phyloP scores from a whole-genome alignment of 2,329 filamentous ascomycete species.

The Pyrenophora seminiperda region DNA sequence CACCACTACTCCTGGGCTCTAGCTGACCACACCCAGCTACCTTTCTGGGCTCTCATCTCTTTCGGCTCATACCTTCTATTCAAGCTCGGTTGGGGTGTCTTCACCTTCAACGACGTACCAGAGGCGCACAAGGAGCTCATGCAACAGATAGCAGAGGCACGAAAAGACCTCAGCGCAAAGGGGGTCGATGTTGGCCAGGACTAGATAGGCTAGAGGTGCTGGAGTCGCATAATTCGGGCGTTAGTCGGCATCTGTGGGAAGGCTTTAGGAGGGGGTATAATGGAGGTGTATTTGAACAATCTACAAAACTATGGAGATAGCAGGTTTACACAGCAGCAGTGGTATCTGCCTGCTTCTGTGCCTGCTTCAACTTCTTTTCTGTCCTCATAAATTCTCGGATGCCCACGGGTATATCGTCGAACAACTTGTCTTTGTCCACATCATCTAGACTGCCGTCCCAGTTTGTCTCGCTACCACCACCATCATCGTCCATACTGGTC shows the following conservation, averaged over 20 bases:
- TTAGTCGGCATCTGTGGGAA: slow-evolving; percentile 3
- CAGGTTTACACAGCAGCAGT: slow-evolving; percentile 14
- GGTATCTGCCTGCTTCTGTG: slow-evolving; percentile 65
- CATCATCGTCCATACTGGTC: slow-evolving; percentile 77
- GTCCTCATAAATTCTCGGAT: slow-evolving; percentile 97
- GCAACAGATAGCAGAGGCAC: slow-evolving; percentile 78
- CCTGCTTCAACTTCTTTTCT: slow-evolving; percentile 86
- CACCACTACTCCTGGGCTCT: background rate
- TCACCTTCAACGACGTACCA: slow-evolving; percentile 96
- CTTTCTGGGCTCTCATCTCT: slow-evolving; percentile 88
- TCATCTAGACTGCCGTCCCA: slow-evolving; percentile 54
- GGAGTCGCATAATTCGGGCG: slow-evolving; percentile 6
- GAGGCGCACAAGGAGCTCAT: slow-evolving; percentile 88
- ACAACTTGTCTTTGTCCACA: slow-evolving; percentile 66
- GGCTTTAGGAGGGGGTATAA: background rate
- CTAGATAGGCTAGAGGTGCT: slow-evolving; percentile 7
- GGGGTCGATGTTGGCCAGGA: slow-evolving; percentile 78
- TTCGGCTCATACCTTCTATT: slow-evolving; percentile 92
- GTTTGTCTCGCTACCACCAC: slow-evolving; percentile 73
- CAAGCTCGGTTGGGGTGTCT: slow-evolving; percentile 87
- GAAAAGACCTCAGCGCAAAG: slow-evolving; percentile 71
- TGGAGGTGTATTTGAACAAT: slow-evolving; percentile 18
- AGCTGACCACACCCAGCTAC: slow-evolving; percentile 64
- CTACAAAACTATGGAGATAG: slow-evolving; percentile 4
- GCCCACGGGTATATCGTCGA: slow-evolving; percentile 82